Percentiles rank a stretch among this genome's conserved stretches.
Conservation (phyloP, 116 monocot genomes). For the Dioscorea cayenensis region DNA sequence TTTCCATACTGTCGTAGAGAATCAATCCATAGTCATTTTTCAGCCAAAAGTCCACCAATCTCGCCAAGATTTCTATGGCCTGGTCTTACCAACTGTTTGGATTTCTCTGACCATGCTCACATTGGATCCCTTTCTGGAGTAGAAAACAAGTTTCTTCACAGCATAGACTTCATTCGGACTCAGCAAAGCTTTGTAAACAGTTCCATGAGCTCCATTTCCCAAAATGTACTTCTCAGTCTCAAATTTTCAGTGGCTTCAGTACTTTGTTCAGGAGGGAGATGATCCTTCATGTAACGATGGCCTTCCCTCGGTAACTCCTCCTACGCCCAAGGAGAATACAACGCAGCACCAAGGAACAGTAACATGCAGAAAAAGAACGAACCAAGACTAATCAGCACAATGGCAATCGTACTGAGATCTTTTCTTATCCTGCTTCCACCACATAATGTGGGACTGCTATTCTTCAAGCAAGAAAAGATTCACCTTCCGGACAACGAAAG, state of each 20-base stretch:
- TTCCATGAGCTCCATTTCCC: constrained; percentile 82
- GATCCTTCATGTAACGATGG: constrained; percentile 45
- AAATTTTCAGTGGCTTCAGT: constrained; percentile 80
- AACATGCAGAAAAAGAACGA: constrained; percentile 35
- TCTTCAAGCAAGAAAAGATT: constrained; percentile 21
- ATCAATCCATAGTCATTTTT: constrained; percentile 67
- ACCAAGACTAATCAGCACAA: constrained; percentile 36
- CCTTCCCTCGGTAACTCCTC: constrained; percentile 13
- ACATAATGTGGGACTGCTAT: constrained; percentile 26
- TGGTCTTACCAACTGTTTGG: constrained; percentile 58
- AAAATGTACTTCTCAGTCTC: constrained; percentile 47
- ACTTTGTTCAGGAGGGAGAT: constrained; percentile 52
- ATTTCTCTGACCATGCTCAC: constrained; percentile 80
- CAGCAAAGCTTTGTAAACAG: constrained; percentile 66
- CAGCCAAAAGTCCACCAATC: constrained; percentile 68
- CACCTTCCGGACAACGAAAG: constrained; percentile 48
- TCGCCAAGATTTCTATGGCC: constrained; percentile 76
- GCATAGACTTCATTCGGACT: constrained; percentile 55
- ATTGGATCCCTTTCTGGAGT: constrained; percentile 27
- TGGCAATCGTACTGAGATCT: constrained; percentile 17
- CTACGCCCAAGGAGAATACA: constrained; percentile 11
- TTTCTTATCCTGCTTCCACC: constrained; percentile 7
- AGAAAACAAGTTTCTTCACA: constrained; percentile 63
- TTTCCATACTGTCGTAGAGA: constrained; percentile 73
- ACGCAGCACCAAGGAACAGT: constrained; percentile 25